Evolutionary conservation across 176 grass and related monocot species (phyloP), one percentile per base, ranked within the genome.

Genomic region (Cenchrus americanus): DNA sequence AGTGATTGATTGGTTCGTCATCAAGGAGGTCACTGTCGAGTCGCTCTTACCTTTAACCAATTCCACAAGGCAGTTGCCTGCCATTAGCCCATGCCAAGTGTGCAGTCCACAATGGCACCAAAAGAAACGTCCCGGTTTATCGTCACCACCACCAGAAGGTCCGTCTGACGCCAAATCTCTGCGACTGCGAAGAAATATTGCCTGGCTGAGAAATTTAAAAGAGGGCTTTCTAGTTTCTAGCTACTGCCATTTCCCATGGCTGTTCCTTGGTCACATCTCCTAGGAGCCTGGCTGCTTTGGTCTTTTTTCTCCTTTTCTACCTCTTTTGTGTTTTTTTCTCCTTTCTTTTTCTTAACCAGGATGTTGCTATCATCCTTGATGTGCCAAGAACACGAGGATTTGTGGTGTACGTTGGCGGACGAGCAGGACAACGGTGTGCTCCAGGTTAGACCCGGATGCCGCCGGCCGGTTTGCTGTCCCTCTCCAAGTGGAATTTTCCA

Each of bases 71-170:
- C 40, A 77, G 62, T 43, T 32, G 69, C 65, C 88, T 59, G 66
- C 50, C 44, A 81, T 81, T 86, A 47, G 73, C 10, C 72, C 27
- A 50, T 82, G 88, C 79, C 88, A 86, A 65, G 71, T 71, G 78
- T 82, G 79, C 58, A 86, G 79, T 78, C 83, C 78, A 90, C 78
- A 67, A 86, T 10, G 73, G 21, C 40, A n/a, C 49, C 22, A 84
- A 66, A 80, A 72, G 2, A 76, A 75, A 63, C 10, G 21, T 9
- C 24, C 50, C 50, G 17, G 62, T 13, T 23, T 55, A 23, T 54
- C 1, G 34, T 3, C 34, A 37, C 22, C 44, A 24, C 12, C 48
- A 34, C 71, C 66, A 18, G 59, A 57, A 54, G 26, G n/a, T 34
- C 64, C 63, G 27, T 41, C 42, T 7, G 44, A 10, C 6, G 47